Base-by-base conservation (phyloP, 1,284 basidiomycete species). In the Albatrellus sp. region DNA sequence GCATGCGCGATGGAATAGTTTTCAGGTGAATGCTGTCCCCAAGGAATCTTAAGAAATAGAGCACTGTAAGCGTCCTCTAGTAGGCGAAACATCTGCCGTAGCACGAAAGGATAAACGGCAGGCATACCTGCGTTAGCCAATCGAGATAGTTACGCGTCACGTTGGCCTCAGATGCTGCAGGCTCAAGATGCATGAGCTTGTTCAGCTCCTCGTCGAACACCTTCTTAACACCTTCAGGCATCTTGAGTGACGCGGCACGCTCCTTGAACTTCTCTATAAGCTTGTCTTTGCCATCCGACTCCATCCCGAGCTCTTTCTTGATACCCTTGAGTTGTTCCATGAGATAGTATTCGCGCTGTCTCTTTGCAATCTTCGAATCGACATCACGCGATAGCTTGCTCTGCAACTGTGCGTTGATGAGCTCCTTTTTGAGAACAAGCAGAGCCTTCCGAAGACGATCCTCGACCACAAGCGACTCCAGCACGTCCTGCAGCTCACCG, bases 321-420 rank as follows among this genome's bases (percentile, higher is more conserved):
- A 99, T 98, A 1, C 90, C 92, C 65, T 96, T 97, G 50, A 98
- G 77, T 66, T 98, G 96, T 63, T 99, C 96, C 87, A 91, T 93
- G 47, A 99, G 71, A 64, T 96, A 98, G 60, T 96, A 98, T 68
- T 98, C 96, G 48, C 93, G 73, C 61, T 98, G 94, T 12, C 93
- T 75, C 65, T 98, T 98, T 41, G 91, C 91, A 50, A 98, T 97
- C 71, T 97, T 97, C 68, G 70, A 79, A 60, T 98, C 92, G 17
- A 98, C 92, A 55, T 98, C 94, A 35, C 90, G 77, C 11, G 86
- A 84, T 48, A 98, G 88, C 67, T 97, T 97, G 61, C 78, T 84
- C 66, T 98, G 94, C 38, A 98, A 68, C 61, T 98, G 91, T 0
- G 92, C 92, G 56, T 97, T 98, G 66, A 98, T 96, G 32, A 98